Evolutionary conservation across 371 early-diverging fungal species (phyloP), one percentile per base, ranked within the genome.

Genomic region (Mortierella sp.): DNA sequence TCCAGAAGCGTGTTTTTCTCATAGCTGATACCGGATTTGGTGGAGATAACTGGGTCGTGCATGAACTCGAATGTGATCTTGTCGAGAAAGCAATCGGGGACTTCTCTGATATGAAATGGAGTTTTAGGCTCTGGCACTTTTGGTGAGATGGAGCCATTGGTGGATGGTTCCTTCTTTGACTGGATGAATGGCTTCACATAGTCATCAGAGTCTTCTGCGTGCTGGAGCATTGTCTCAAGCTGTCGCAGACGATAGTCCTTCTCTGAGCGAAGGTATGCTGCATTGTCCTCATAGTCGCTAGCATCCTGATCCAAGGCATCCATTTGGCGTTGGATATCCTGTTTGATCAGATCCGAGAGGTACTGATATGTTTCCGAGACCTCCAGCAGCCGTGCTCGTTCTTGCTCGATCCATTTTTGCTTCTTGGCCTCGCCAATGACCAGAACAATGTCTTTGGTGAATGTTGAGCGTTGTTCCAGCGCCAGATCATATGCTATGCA

Each of bases 1-100:
- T 86, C 82, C 39, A 88, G 63, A n/a, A 94, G 81, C 21, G 90
- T 89, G 25, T 84, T 77, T 28, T 91, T 83, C 68, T 93, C 93
- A 59, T 92, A 92, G 3, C 85, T 87, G 46, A 88, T 80, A 45
- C 94, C 83, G 39, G 71, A 60, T 31, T 69, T 76, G 24, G 81
- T 83, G 2, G 87, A 80, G 21, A 88, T 79, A 25, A 88, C 89
- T 0, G 89, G 89, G 56, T 87, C 88, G 27, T 76, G 77, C 77
- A 76, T 76, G 10, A 76, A 54, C 24, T 76, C 77, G 41, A 68
- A 76, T 9, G 69, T 69, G 47, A 76, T 76, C 52, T 76, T 76
- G 63, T 76, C 77, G 48, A 76, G 40, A 39, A 76, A 45, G 59
- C 65, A 34, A 22, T 76, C 77, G 0, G 77, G 77, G 0, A 76